Conservation (phyloP, 2,329 filamentous ascomycete species). For the Phialemoniopsis sp. region DNA sequence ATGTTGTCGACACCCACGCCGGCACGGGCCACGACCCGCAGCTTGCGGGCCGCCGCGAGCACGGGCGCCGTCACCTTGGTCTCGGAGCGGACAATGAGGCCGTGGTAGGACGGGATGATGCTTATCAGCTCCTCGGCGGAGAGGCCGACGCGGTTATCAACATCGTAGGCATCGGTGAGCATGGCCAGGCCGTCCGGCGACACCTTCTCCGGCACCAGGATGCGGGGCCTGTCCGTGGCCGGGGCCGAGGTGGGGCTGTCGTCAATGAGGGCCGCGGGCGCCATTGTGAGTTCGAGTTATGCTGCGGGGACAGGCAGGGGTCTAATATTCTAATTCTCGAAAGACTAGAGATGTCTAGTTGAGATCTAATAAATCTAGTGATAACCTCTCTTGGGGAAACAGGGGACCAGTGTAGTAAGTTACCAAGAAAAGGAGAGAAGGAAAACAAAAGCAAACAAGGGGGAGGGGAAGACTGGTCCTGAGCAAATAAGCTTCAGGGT, state of each 20-base stretch:
- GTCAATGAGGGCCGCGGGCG: constrained; percentile 19
- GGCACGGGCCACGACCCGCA: constrained; percentile 75
- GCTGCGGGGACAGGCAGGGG: too few species aligned
- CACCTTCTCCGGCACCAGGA: constrained; percentile 77
- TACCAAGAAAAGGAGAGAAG: too few species aligned
- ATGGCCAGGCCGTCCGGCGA: constrained; percentile 73
- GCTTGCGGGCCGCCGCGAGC: constrained; percentile 59
- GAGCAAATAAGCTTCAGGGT: too few species aligned
- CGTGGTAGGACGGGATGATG: constrained; percentile 70
- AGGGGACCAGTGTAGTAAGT: too few species aligned
- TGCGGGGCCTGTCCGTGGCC: constrained; percentile 24
- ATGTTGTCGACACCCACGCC: constrained; percentile 85
- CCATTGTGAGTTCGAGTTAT: constrained; percentile 9
- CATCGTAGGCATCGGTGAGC: constrained; percentile 61
- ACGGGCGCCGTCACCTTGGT: constrained; percentile 72
- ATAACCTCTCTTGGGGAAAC: too few species aligned
- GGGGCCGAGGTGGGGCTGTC: constrained; percentile 10
- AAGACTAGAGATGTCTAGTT: too few species aligned
- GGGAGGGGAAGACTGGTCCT: too few species aligned
- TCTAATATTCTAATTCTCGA: too few species aligned
- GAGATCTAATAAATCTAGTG: too few species aligned
- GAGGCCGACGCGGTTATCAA: constrained; percentile 63
- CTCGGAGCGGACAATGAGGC: constrained; percentile 75
- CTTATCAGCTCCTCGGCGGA: constrained; percentile 54
- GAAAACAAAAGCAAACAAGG: too few species aligned